A percentile compares a stretch with the other conserved stretches of the same genome.
phyloP scores from a whole-genome alignment of 306 rosid species.

The Vigna reflexopilosa region DNA sequence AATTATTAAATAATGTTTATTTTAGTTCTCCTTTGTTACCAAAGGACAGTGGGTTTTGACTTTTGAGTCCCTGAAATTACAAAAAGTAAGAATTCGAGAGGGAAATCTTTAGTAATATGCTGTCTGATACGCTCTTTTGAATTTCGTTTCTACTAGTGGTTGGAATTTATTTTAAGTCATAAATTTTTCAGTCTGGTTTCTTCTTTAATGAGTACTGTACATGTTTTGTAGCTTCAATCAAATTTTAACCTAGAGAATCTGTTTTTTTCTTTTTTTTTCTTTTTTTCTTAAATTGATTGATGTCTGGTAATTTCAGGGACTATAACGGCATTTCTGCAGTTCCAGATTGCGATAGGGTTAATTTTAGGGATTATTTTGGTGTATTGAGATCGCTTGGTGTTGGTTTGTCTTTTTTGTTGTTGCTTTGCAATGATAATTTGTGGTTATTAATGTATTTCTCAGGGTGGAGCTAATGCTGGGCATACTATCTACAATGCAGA shows the following conservation, averaged over 20 bases:
- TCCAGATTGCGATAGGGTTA: background rate
- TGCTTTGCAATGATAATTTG: slow-evolving; percentile 35
- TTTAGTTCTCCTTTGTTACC: no score
- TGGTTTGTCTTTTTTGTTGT: background rate
- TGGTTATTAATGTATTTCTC: background rate
- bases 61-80: no score
- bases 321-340: background rate
- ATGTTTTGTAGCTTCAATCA: background rate
- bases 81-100: no score
- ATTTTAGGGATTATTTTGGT: background rate
- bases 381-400: background rate
- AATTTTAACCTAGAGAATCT: background rate
- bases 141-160: no score
- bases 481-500: slow-evolving; percentile 94
- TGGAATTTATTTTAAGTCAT: background rate
- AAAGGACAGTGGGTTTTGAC: no score
- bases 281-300: background rate
- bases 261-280: background rate
- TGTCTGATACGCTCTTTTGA: no score
- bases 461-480: slow-evolving; percentile 99
- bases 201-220: background rate
- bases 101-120: no score
- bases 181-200: background rate
- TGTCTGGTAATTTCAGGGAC: background rate
- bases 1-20: no score